A percentile compares a stretch with the other conserved stretches of the same genome.
These are phyloP conservation scores for Calonectria leucothoes DNA, from an alignment of 2,329 filamentous ascomycete species.

Conservation along the genomic window DNA sequence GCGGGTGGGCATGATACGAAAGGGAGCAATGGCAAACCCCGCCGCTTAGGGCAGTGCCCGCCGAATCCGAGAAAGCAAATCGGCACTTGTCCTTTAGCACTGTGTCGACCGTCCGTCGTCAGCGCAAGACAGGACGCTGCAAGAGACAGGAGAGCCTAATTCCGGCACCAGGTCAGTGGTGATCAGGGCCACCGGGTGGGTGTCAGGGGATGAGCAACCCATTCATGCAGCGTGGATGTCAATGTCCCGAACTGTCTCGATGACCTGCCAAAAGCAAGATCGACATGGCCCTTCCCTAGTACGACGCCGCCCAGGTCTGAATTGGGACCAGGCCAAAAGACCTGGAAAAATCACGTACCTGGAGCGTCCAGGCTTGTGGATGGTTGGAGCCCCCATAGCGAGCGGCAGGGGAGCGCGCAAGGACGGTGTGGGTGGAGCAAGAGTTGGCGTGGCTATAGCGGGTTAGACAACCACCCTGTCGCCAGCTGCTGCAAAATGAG, in stretches of 20 bases:
- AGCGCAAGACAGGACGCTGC: neutral
- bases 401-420: neutral
- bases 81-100: neutral
- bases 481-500: neutral
- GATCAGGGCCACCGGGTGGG: neutral
- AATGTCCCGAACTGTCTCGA: constrained; percentile 34
- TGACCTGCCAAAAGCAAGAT: constrained; percentile 52
- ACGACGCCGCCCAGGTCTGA: neutral
- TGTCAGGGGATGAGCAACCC: neutral
- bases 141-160: neutral
- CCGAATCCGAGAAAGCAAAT: neutral
- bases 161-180: neutral
- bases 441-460: neutral
- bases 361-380: neutral
- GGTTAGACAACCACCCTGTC: neutral
- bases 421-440: neutral
- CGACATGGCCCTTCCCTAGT: constrained; percentile 14
- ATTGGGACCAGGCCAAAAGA: neutral
- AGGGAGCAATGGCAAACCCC: neutral
- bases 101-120: no score
- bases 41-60: neutral
- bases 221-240: neutral
- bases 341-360: constrained; percentile 4
- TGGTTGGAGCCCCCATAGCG: neutral
- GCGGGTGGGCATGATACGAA: neutral